These are phyloP conservation scores for Saccharum officinarum DNA, from an alignment of 176 grass and related monocot species.

Conservation along the genomic window DNA sequence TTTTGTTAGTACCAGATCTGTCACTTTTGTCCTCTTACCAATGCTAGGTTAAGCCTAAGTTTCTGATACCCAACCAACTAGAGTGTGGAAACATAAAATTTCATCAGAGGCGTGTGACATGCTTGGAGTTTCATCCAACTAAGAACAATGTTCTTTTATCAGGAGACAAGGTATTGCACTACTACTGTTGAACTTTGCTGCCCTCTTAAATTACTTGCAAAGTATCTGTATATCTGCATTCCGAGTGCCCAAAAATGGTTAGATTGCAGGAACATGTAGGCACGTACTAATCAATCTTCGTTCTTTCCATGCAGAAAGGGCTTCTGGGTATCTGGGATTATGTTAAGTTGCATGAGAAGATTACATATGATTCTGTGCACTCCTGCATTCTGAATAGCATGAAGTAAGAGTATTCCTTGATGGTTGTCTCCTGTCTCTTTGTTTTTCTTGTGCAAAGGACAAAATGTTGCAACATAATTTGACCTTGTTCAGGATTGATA, in stretches of 20 bases:
- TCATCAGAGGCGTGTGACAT: conserved; percentile 79
- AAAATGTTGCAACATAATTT: conserved; percentile 6
- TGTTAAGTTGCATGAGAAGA: conserved; percentile 85
- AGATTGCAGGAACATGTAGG: background rate
- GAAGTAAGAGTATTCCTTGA: conserved; percentile 59
- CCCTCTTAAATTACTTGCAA: conserved; percentile 11
- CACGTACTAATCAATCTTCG: background rate
- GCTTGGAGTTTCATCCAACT: conserved; percentile 92
- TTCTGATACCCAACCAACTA: conserved; percentile 73
- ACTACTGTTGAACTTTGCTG: background rate
- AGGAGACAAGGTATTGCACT: conserved; percentile 78
- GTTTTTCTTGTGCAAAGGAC: background rate
- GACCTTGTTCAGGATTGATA: conserved; percentile 57
- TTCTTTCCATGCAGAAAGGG: conserved; percentile 68
- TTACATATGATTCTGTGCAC: conserved; percentile 77
- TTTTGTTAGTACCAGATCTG: background rate
- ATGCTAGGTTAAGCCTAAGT: conserved; percentile 64
- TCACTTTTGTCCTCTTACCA: background rate
- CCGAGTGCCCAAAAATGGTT: background rate
- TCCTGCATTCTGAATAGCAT: conserved; percentile 91
- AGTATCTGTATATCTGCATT: background rate
- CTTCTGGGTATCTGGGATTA: conserved; percentile 92
- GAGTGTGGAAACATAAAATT: conserved; percentile 90
- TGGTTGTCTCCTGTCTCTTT: background rate
- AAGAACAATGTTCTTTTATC: conserved; percentile 79